A percentile compares a stretch with the other conserved stretches of the same genome.
Evolutionary conservation across 2,329 filamentous ascomycete genomes (phyloP).

Genomic region (Trichoderma harzianum): DNA sequence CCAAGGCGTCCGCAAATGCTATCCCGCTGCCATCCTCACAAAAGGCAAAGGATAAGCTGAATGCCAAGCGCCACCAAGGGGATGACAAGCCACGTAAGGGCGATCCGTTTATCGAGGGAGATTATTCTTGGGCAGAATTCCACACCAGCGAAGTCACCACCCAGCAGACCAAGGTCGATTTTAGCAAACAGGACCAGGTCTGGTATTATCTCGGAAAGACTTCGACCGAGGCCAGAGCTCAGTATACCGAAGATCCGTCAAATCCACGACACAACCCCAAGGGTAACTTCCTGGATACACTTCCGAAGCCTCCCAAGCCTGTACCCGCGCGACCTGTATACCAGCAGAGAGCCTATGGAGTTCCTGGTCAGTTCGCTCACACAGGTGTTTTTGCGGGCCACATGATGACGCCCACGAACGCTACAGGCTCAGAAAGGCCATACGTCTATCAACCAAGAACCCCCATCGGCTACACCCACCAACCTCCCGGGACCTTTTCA

Average conservation of each 20-base stretch:
- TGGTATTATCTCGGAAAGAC: conserved; percentile 86
- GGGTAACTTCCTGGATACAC: conserved; percentile 69
- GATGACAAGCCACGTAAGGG: conserved; percentile 63
- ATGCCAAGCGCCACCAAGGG: conserved; percentile 58
- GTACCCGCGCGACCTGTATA: conserved; percentile 27
- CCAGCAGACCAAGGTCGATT: conserved; percentile 65
- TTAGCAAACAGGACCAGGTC: conserved; percentile 68
- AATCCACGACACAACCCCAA: conserved; percentile 61
- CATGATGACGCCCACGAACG: conserved; percentile 51
- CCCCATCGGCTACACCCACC: conserved; percentile 28
- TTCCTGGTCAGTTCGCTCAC: conserved; percentile 16
- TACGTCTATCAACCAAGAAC: conserved; percentile 10
- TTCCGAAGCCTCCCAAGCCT: conserved; percentile 52
- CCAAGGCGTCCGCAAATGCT: conserved; percentile 71
- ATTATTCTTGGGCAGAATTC: conserved; percentile 78
- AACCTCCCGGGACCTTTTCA: conserved; percentile 24
- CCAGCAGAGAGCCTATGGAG: conserved; percentile 28
- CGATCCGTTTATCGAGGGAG: conserved; percentile 58
- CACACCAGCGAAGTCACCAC: conserved; percentile 58
- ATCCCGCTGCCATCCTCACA: conserved; percentile 65
- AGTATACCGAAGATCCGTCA: conserved; percentile 77
- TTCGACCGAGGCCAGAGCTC: conserved; percentile 86
- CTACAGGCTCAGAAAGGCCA: conserved; percentile 43
- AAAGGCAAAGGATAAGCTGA: conserved; percentile 63
- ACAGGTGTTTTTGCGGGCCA: conserved; percentile 51